Percentiles rank a stretch among this genome's conserved stretches.
phyloP scores from a whole-genome alignment of 2,329 filamentous ascomycete species.

The Colletotrichum gloeosporioides region DNA sequence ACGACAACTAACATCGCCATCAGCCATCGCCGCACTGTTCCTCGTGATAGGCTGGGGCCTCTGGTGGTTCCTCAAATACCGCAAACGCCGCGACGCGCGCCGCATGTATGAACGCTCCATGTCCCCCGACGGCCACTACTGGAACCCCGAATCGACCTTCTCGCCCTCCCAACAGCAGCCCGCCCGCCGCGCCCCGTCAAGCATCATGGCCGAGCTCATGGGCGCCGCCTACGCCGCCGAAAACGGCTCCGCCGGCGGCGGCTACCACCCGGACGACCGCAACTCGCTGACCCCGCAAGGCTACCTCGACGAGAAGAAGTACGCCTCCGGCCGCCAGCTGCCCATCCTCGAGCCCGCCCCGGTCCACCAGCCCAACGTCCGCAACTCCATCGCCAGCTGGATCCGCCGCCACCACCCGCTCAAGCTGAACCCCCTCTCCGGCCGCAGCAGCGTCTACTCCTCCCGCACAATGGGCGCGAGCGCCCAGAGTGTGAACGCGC shows the following conservation, averaged over 20 bases:
- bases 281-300: slow-evolving; percentile 12
- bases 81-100: neutral
- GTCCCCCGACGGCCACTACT: neutral
- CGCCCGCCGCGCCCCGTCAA: slow-evolving; percentile 7
- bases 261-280: neutral
- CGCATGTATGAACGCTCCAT: neutral
- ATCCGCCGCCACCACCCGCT: slow-evolving; percentile 29
- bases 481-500: neutral
- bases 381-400: slow-evolving; percentile 29
- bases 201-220: slow-evolving; percentile 27
- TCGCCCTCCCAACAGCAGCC: neutral
- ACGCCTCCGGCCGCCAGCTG: slow-evolving; percentile 14
- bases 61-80: slow-evolving; percentile 19
- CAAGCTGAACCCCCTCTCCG: slow-evolving; percentile 24
- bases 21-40: slow-evolving; percentile 10
- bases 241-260: slow-evolving; percentile 15
- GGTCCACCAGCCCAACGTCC: slow-evolving; percentile 22
- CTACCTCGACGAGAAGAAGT: slow-evolving; percentile 24
- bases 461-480: neutral
- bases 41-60: slow-evolving; percentile 13
- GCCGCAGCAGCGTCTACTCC: slow-evolving; percentile 17
- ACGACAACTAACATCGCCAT: neutral
- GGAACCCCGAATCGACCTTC: slow-evolving; percentile 3
- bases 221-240: slow-evolving; percentile 24
- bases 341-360: slow-evolving; percentile 17